These are phyloP conservation scores for Alternaria triticina DNA, from an alignment of 2,329 filamentous ascomycete species.

Conservation along the genomic window DNA sequence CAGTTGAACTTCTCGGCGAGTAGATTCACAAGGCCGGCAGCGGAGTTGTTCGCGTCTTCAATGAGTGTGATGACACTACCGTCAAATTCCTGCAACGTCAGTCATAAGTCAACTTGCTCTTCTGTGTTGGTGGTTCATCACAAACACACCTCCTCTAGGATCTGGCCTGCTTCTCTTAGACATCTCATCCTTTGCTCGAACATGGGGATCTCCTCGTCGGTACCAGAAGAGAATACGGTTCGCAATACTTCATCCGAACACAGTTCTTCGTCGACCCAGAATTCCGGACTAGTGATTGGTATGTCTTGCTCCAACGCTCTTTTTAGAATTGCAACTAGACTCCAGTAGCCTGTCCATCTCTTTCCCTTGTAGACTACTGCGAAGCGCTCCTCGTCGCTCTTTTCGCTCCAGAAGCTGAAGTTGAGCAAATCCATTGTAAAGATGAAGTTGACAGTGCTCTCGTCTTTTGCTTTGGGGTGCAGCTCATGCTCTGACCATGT, in stretches of 20 bases:
- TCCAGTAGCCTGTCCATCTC: slow-evolving; percentile 95
- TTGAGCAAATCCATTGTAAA: slow-evolving; percentile 98
- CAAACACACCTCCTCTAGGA: slow-evolving; percentile 67
- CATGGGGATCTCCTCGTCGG: slow-evolving; percentile 85
- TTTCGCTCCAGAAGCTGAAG: slow-evolving; percentile 94
- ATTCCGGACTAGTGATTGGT: slow-evolving; percentile 85
- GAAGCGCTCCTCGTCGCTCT: slow-evolving; percentile 73
- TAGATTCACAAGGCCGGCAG: slow-evolving; percentile 83
- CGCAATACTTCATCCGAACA: slow-evolving; percentile 76
- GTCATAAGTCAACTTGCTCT: slow-evolving; percentile 7
- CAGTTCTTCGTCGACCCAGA: slow-evolving; percentile 79
- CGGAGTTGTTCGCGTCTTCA: slow-evolving; percentile 75
- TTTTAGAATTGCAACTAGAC: slow-evolving; percentile 84
- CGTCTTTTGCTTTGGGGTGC: slow-evolving; percentile 83
- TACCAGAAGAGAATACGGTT: slow-evolving; percentile 85
- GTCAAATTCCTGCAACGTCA: slow-evolving; percentile 68
- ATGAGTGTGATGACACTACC: slow-evolving; percentile 78
- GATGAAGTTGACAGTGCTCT: slow-evolving; percentile 84
- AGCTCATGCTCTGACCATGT: slow-evolving; percentile 89
- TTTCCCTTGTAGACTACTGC: slow-evolving; percentile 80
- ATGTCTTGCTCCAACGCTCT: slow-evolving; percentile 89
- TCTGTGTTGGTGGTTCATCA: neutral
- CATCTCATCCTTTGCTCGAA: slow-evolving; percentile 78
- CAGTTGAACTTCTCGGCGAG: slow-evolving; percentile 82
- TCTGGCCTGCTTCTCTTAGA: slow-evolving; percentile 79